Evolutionary conservation across 495 filamentous ascomycete genomes (phyloP).

Genomic region (Massariosphaeria phaeospora): DNA sequence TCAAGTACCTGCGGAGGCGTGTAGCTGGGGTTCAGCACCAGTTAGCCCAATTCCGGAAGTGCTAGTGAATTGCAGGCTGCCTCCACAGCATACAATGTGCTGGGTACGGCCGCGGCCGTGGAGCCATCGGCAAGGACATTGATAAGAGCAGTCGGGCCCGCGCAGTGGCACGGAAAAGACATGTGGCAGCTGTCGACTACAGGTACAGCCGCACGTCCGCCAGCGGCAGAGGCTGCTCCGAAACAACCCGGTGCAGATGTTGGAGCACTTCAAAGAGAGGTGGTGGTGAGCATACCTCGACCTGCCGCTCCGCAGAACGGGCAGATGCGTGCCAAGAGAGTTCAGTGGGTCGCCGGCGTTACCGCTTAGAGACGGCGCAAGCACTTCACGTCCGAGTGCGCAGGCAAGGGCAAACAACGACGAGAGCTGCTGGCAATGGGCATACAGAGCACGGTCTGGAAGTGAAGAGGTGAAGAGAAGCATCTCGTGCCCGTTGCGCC

Average conservation of each 20-base stretch:
- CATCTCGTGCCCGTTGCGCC: no score
- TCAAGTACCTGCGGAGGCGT: neutral
- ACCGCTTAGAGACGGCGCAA: constrained; percentile 1
- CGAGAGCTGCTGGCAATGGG: no score
- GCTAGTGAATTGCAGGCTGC: neutral
- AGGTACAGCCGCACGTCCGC: constrained; percentile 7
- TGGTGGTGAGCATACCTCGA: constrained; percentile 2
- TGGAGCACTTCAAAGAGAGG: neutral
- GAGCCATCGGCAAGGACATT: constrained; percentile 4
- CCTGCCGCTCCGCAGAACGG: no score
- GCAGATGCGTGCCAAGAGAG: neutral
- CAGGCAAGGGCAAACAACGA: no score
- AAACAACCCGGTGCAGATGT: constrained; percentile 8
- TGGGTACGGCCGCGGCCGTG: constrained; percentile 21
- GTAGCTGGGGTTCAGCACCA: neutral
- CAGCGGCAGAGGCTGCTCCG: neutral
- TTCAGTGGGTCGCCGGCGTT: constrained; percentile 6
- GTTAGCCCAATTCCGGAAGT: constrained; percentile 1
- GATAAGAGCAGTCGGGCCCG: neutral
- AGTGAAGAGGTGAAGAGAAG: no score
- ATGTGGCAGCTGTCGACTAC: neutral
- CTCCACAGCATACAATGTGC: neutral
- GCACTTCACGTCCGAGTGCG: no score
- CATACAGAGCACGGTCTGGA: no score
- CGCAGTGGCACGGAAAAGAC: constrained; percentile 10